Percentiles rank a stretch among this genome's conserved stretches.
phyloP scores from a whole-genome alignment of 805 yeast genomes.

The Myxozyma udenii region DNA sequence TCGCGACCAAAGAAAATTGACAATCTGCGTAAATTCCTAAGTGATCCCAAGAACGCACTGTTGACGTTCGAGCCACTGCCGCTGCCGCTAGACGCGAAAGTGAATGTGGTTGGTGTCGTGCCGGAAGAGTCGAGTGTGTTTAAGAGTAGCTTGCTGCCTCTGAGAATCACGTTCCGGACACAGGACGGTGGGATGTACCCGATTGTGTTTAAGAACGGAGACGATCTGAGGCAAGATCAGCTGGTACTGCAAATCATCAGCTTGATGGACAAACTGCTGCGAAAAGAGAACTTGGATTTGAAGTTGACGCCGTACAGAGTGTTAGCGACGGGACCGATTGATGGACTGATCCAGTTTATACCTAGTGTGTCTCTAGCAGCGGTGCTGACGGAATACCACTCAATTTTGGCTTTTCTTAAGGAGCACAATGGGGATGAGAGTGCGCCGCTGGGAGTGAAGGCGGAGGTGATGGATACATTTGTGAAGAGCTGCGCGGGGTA shows the following conservation, averaged over 20 bases:
- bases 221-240: constrained; percentile 94
- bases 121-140: constrained; percentile 83
- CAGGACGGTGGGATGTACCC: constrained; percentile 54
- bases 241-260: constrained; percentile 89
- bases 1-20: constrained; percentile 75
- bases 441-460: constrained; percentile 45
- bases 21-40: constrained; percentile 55
- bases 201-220: constrained; percentile 92
- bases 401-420: constrained; percentile 68
- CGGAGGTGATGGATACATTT: constrained; percentile 84
- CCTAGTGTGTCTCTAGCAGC: constrained; percentile 86
- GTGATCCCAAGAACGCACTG: constrained; percentile 47
- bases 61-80: constrained; percentile 53
- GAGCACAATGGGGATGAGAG: constrained; percentile 57
- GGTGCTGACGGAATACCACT: constrained; percentile 69
- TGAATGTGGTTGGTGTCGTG: constrained; percentile 67
- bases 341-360: constrained; percentile 92
- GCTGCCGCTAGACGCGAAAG: constrained; percentile 79
- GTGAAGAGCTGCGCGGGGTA: constrained; percentile 93
- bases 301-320: constrained; percentile 85
- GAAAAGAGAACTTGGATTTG: constrained; percentile 86
- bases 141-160: constrained; percentile 85
- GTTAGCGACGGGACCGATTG: constrained; percentile 83
- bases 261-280: constrained; percentile 82
- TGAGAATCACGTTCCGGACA: constrained; percentile 75